Conservation (phyloP, 306 rosid species). For the Glycine tomentella region DNA sequence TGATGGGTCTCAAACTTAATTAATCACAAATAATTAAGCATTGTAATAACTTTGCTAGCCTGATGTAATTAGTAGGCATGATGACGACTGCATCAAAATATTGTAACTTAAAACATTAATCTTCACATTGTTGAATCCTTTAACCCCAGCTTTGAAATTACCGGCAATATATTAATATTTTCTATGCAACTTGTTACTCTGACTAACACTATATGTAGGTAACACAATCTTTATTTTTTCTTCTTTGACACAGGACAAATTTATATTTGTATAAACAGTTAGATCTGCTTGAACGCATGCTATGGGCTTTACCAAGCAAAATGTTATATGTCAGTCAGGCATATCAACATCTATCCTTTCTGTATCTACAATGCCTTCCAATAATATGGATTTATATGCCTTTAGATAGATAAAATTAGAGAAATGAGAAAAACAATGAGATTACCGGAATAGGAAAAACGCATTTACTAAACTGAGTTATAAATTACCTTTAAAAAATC, state of each 20-base stretch:
- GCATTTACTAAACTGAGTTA: constrained; percentile 8
- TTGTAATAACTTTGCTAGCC: too few relatives aligned
- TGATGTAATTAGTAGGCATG: too few relatives aligned
- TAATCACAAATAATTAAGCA: too few relatives aligned
- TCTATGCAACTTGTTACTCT: constrained; percentile 35
- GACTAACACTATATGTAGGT: background rate
- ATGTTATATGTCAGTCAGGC: background rate
- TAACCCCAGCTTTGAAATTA: constrained; percentile 47
- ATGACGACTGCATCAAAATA: too few relatives aligned
- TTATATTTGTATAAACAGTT: constrained; percentile 10
- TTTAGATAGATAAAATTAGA: constrained; percentile 12
- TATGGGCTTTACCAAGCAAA: constrained; percentile 46
- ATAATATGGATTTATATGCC: constrained; percentile 28
- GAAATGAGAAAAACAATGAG: background rate
- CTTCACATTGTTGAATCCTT: constrained; percentile 1
- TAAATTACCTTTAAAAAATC: too few relatives aligned
- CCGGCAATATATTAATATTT: constrained; percentile 37
- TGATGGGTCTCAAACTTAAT: too few relatives aligned
- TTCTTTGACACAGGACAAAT: background rate
- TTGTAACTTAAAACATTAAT: too few relatives aligned
- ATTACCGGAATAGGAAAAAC: background rate
- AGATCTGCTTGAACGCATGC: constrained; percentile 29
- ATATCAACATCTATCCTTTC: constrained; percentile 57
- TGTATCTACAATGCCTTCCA: constrained; percentile 45
- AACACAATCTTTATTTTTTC: background rate